Base-by-base conservation (phyloP, 345 rosid species). In the Heritiera fomes region DNA sequence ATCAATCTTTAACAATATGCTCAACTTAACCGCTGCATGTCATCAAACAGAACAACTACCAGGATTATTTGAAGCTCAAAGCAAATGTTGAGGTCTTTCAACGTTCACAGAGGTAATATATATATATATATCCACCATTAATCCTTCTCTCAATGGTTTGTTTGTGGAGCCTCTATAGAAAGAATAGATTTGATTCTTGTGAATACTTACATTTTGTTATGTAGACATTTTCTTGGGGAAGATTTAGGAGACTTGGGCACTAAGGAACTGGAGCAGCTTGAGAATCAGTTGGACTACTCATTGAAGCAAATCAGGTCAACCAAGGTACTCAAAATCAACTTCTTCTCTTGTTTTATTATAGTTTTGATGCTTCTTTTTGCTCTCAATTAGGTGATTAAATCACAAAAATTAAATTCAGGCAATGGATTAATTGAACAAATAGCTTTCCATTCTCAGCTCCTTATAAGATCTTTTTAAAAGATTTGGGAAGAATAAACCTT, bases 61-160 rank as follows among this genome's bases (percentile, higher is more conserved):
- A 90, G 84, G 94, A 91, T 80, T 93, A 90, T 79, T 70, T 91
- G 75, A 84, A 83, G 80, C 91, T 95, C 68, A 91, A 89, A 85
- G 81, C 85, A 72, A 85, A 79, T 75, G 92, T 81, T 64, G 97
- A 95, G 60, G 81, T 70, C 40, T 86, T 93, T 34, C 97, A 93
- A 77, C 85, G 76, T 59, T 84, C 92, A 23, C 97, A 95, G 78
- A 90, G 97, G 98, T 91, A 83, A 56, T 70, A 28, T 46, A 13
- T 34, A 34, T 34, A 34, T 34, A 34, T 34, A 34, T 34, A 34
- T 34, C 38, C 38, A 28, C 76, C 58, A 69, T 20, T 7, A 71
- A 43, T 13, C 14, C 34, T 2, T 38, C 18, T 72, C 17, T 72
- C 64, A 5, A 14, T 70, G 52, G 41, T 28, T 38, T 59, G 10